Conservation (phyloP, 805 yeast genomes). For the Starmerella stellata region DNA sequence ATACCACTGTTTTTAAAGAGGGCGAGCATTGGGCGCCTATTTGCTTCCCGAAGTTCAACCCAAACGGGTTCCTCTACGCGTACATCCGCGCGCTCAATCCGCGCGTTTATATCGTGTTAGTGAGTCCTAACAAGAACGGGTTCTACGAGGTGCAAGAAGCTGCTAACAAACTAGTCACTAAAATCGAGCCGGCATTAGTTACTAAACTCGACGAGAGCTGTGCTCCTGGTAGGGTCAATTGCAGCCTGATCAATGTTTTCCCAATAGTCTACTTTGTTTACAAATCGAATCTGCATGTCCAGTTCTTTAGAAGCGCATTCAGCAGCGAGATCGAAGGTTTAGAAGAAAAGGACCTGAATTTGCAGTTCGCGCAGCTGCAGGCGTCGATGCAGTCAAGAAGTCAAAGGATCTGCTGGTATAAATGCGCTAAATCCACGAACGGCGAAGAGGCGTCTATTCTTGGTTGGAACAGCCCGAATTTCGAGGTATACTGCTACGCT, state of each 20-base stretch:
- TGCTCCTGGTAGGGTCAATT: conserved; percentile 3
- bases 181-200: conserved; percentile 26
- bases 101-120: conserved; percentile 28
- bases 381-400: conserved; percentile 21
- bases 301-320: conserved; percentile 24
- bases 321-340: neutral
- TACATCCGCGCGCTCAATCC: conserved; percentile 45
- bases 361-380: conserved; percentile 23
- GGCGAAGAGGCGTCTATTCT: conserved; percentile 19
- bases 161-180: conserved; percentile 30
- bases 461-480: conserved; percentile 40
- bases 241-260: conserved; percentile 31
- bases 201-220: conserved; percentile 22
- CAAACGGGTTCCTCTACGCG: conserved; percentile 71
- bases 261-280: conserved; percentile 61
- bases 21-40: conserved; percentile 82
- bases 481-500: conserved; percentile 45
- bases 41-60: conserved; percentile 77
- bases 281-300: conserved; percentile 52
- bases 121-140: conserved; percentile 56
- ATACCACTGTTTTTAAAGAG: conserved; percentile 33
- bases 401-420: conserved; percentile 18
- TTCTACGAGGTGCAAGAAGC: conserved; percentile 57
- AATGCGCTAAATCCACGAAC: too few relatives aligned
- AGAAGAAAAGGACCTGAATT: neutral